Evolutionary conservation across 345 rosid genomes (phyloP).

Genomic region (Salix purpurea): DNA sequence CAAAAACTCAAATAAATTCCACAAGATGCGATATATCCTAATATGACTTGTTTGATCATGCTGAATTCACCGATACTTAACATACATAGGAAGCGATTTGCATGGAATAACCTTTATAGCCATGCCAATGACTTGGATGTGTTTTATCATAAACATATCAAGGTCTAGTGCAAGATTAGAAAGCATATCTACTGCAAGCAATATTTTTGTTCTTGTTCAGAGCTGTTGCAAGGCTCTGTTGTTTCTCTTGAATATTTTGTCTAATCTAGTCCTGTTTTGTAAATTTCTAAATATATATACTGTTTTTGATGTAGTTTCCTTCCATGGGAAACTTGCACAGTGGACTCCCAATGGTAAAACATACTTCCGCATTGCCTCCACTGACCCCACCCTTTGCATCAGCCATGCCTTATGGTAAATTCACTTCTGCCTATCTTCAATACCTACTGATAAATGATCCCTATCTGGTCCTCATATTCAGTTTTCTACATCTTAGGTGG

Average conservation of each 20-base stretch:
- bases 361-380: conserved; percentile 20
- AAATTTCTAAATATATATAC: neutral
- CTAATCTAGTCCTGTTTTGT: neutral
- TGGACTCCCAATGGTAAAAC: conserved; percentile 20
- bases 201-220: neutral
- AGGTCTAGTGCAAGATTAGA: neutral
- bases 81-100: neutral
- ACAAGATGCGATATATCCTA: neutral
- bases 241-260: neutral
- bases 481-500: conserved; percentile 33
- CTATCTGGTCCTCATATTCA: conserved; percentile 5
- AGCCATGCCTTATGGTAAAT: conserved; percentile 37
- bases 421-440: neutral
- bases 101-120: neutral
- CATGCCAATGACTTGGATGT: neutral
- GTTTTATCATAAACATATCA: neutral
- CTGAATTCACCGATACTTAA: neutral
- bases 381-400: conserved; percentile 33
- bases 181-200: neutral
- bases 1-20: neutral
- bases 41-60: neutral
- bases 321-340: conserved; percentile 39
- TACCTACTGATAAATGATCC: neutral
- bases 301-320: conserved; percentile 38
- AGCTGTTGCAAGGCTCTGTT: neutral